Evolutionary conservation across 2,329 filamentous ascomycete genomes (phyloP).

Genomic region (Penicillium sp.): DNA sequence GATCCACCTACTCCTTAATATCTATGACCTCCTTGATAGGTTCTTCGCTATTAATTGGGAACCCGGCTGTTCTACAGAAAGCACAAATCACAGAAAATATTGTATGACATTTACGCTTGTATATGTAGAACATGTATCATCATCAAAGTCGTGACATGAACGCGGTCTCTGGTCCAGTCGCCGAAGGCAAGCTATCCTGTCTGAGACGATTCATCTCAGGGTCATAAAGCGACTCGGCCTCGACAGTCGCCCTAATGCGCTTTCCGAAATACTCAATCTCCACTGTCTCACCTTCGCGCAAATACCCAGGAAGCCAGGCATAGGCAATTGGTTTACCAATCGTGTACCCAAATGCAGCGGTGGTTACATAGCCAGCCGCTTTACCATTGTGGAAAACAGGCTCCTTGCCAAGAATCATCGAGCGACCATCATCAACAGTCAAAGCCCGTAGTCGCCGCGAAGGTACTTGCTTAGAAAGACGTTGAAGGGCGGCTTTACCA

Average conservation of each 20-base stretch:
- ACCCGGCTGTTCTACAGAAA: too few species aligned
- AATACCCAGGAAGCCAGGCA: slow-evolving; percentile 52
- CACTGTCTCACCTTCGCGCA: slow-evolving; percentile 50
- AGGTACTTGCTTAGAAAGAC: slow-evolving; percentile 38
- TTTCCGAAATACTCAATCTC: slow-evolving; percentile 62
- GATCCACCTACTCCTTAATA: too few species aligned
- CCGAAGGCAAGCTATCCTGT: slow-evolving; percentile 13
- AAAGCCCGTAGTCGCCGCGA: slow-evolving; percentile 46
- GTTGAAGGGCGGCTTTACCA: slow-evolving; percentile 50
- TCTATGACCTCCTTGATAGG: too few species aligned
- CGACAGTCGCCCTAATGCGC: slow-evolving; percentile 53
- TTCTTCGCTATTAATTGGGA: too few species aligned
- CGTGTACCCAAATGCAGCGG: slow-evolving; percentile 59
- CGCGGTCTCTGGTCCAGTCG: slow-evolving; percentile 4
- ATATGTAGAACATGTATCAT: background rate
- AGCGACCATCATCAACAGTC: slow-evolving; percentile 55
- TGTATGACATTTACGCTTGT: too few species aligned
- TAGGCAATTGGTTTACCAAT: slow-evolving; percentile 59
- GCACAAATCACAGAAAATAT: too few species aligned
- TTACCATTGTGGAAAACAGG: slow-evolving; percentile 53
- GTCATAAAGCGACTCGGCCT: slow-evolving; percentile 50
- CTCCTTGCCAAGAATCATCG: slow-evolving; percentile 60
- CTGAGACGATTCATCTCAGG: slow-evolving; percentile 38
- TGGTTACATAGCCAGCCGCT: slow-evolving; percentile 58
- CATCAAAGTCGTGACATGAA: slow-evolving; percentile 8